Evolutionary conservation across 2,329 filamentous ascomycete species (phyloP).

Genomic region (Sporothrix mexicana): DNA sequence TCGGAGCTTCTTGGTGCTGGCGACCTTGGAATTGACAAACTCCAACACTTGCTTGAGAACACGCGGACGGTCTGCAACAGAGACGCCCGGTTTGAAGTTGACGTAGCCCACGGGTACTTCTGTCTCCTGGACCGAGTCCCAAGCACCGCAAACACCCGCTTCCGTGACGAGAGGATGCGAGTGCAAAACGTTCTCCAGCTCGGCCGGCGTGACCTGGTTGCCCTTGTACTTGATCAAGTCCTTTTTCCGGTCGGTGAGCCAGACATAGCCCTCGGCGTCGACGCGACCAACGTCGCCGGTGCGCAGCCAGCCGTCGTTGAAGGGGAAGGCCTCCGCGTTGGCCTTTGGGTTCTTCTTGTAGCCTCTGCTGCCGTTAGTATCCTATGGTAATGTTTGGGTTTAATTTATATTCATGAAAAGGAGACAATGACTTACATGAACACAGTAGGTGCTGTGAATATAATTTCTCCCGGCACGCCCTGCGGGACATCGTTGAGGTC

Average conservation of each 20-base stretch:
- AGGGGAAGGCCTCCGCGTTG: conserved; percentile 15
- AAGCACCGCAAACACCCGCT: conserved; percentile 25
- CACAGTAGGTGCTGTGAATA: conserved; percentile 16
- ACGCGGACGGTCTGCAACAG: not conserved
- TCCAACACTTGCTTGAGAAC: not conserved
- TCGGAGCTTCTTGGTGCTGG: conserved; percentile 23
- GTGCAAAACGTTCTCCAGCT: conserved; percentile 28
- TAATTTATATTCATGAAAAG: too few relatives aligned
- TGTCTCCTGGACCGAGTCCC: conserved; percentile 22
- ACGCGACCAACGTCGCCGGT: conserved; percentile 26
- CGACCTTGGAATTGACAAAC: conserved; percentile 21
- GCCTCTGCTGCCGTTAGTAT: not conserved
- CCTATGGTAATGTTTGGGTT: not conserved
- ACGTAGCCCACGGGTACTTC: conserved; percentile 30
- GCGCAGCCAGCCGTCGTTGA: conserved; percentile 23
- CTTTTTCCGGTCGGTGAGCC: conserved; percentile 32
- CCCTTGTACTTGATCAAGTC: conserved; percentile 31
- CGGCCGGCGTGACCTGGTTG: conserved; percentile 30
- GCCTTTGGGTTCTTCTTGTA: conserved; percentile 26
- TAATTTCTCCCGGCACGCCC: conserved; percentile 10
- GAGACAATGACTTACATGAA: conserved; percentile 11
- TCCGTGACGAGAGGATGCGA: conserved; percentile 20
- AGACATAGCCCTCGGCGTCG: conserved; percentile 26
- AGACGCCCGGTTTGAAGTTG: conserved; percentile 13
- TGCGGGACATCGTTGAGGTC: conserved; percentile 19